These are phyloP conservation scores for Dimargaris cristalligena DNA, from an alignment of 192 early-diverging fungal genomes.

Conservation along the genomic window DNA sequence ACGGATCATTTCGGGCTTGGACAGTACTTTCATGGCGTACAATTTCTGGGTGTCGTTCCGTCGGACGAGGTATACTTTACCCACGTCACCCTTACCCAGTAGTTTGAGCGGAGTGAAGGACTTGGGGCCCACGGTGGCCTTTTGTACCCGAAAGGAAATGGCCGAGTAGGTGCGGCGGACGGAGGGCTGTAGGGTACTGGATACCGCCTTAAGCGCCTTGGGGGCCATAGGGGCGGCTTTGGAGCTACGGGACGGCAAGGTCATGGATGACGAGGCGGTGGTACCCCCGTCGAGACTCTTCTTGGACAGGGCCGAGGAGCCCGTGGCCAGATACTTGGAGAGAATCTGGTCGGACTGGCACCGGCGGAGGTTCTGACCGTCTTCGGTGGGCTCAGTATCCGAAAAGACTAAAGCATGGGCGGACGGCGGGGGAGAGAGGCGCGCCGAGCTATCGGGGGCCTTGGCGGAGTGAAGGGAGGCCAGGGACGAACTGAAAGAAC, in stretches of 20 bases:
- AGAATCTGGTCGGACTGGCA: constrained; percentile 7
- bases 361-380: not conserved
- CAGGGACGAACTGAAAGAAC: constrained; percentile 2
- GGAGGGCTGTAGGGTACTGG: constrained; percentile 11
- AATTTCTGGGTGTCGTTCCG: constrained; percentile 63
- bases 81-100: constrained; percentile 95
- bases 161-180: constrained; percentile 67
- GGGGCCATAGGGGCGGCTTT: not conserved
- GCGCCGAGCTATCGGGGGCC: not conserved
- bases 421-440: not conserved
- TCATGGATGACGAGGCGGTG: constrained; percentile 17
- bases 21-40: constrained; percentile 95
- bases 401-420: not conserved
- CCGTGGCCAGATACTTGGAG: not conserved
- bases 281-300: not conserved
- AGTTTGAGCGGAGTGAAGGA: constrained; percentile 79
- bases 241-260: constrained; percentile 1
- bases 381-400: not conserved
- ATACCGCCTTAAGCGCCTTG: not conserved
- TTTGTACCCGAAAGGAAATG: constrained; percentile 62
- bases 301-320: not conserved
- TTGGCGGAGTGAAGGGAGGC: not conserved
- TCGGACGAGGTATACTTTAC: constrained; percentile 86
- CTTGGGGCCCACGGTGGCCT: constrained; percentile 67
- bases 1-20: constrained; percentile 94